Evolutionary conservation across 2,329 filamentous ascomycete genomes (phyloP).

Genomic region (Cladophialophora chaetospira): DNA sequence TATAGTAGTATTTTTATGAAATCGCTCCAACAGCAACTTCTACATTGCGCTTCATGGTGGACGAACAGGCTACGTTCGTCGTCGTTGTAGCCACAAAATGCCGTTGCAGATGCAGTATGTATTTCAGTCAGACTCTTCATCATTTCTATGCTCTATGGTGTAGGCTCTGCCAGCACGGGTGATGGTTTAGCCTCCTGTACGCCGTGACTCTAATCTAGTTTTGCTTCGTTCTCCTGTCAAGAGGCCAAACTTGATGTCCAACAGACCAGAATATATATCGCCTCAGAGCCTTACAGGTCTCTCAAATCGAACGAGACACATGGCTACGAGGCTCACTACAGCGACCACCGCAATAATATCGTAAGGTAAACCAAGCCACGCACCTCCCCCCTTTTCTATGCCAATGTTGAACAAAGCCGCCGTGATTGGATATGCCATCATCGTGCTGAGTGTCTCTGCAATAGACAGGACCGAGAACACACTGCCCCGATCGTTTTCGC

Average conservation of each 20-base stretch:
- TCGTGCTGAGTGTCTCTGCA: constrained; percentile 49
- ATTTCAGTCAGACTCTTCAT: not conserved
- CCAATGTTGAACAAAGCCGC: constrained; percentile 51
- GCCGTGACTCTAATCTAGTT: not conserved
- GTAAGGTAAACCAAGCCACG: constrained; percentile 54
- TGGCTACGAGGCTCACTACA: not conserved
- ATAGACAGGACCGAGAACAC: constrained; percentile 54
- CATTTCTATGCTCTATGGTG: no score
- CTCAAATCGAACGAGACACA: constrained; percentile 23
- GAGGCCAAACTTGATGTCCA: not conserved
- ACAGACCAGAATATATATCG: constrained; percentile 1
- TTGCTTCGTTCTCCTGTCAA: not conserved
- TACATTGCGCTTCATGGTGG: no score
- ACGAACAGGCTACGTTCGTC: no score
- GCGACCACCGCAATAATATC: constrained; percentile 13
- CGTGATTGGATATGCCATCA: constrained; percentile 51
- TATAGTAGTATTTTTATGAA: no score
- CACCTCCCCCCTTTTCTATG: constrained; percentile 45
- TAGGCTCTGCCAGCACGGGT: no score
- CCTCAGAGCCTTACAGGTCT: constrained; percentile 3
- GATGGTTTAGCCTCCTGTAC: not conserved
- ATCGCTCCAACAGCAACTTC: no score
- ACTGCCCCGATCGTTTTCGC: constrained; percentile 51
- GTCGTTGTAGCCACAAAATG: no score
- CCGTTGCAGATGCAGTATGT: no score